Evolutionary conservation across 2,329 filamentous ascomycete genomes (phyloP), one percentile per base, ranked within the genome.

Genomic region (Penicillium sp.): DNA sequence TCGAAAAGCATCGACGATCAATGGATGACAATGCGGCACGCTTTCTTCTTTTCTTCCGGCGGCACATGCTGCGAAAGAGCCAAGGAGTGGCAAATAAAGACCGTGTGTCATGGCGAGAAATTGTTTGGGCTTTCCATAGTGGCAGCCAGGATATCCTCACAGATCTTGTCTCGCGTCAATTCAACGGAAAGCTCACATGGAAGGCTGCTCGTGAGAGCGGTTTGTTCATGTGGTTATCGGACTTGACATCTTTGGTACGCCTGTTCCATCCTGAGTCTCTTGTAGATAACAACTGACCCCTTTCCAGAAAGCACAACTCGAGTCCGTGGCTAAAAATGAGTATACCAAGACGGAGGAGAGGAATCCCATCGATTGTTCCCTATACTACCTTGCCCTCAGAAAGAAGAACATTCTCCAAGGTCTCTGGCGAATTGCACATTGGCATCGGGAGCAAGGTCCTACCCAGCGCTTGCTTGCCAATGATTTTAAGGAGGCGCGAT

Each of bases 211-310:
- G 89, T 47, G 89, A 96, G 70, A 91, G 89, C 63, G 95, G 95
- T 11, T 82, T 98, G 54, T 97, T 96, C 70, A 93, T 97, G 87
- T 99, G 95, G 93, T 82, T 99, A 61, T 85, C 87, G 0, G 93
- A 97, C 72, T 75, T 82, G 19, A 84, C 83, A 54, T 87, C 91
- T 22, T 79, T 98, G 71, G 91, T 95, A 81, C 74, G 87, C 73
- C 48, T 29, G 3, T 33, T 7, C 26, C 3, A 13, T 24, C 19
- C n/a, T 39, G 9, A 22, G 21, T 27, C n/a, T 22, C 27, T 8
- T 35, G 10, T 10, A 8, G 2, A 16, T 33, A 31, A 21, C 11
- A 37, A 42, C 49, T 59, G 33, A 52, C 52, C 13, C 52, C 26
- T 26, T 29, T 35, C 56, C 65, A 90, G 88, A 86, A 82, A 72